phyloP scores from a whole-genome alignment of 164 flowering plant genomes.

The Tetracentron sinense region DNA sequence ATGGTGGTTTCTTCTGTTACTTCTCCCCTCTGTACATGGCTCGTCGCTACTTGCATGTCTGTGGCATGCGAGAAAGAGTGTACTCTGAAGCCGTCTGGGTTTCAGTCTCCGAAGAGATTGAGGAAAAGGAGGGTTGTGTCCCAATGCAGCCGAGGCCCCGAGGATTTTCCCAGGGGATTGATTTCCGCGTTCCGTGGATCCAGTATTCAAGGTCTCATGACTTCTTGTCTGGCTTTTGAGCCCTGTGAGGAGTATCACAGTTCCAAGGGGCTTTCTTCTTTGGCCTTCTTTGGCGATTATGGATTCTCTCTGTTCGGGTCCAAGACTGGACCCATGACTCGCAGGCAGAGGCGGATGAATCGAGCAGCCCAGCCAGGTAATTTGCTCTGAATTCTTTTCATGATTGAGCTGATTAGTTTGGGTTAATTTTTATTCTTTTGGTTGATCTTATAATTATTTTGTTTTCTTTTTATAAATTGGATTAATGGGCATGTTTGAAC shows the following conservation, averaged over 20 bases:
- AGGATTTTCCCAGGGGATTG: conserved; percentile 14
- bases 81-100: conserved; percentile 14
- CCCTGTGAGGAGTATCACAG: conserved; percentile 49
- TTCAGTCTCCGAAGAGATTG: conserved; percentile 27
- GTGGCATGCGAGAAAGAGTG: conserved; percentile 39
- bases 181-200: conserved; percentile 26
- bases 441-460: too few species aligned
- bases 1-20: conserved; percentile 38
- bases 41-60: conserved; percentile 93
- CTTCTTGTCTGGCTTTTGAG: conserved; percentile 54
- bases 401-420: too few species aligned
- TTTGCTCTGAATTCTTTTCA: too few species aligned
- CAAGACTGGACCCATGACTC: conserved; percentile 17
- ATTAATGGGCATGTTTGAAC: too few species aligned
- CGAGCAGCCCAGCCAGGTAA: conserved; percentile 37
- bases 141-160: conserved; percentile 24
- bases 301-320: conserved; percentile 42
- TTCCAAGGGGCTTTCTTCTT: conserved; percentile 28
- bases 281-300: conserved; percentile 30
- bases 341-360: conserved; percentile 35
- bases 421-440: too few species aligned
- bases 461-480: too few species aligned
- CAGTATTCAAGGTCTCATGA: conserved; percentile 49
- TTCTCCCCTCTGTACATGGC: conserved; percentile 83
- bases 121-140: conserved; percentile 28